These are phyloP conservation scores for Acacia pycnantha DNA, from an alignment of 331 rosid species.

Conservation along the genomic window DNA sequence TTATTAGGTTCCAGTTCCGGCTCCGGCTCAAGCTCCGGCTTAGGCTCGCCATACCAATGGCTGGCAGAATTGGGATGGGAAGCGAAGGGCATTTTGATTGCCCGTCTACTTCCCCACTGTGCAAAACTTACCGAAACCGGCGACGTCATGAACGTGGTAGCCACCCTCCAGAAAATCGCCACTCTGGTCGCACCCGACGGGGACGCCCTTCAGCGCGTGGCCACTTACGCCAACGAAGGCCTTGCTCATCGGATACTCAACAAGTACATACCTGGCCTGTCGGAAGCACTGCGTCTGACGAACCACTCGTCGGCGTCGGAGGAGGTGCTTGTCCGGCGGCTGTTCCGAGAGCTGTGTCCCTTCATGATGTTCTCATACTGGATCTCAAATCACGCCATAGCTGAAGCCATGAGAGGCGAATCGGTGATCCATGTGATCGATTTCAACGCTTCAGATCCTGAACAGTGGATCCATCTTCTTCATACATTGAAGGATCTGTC, in stretches of 20 bases:
- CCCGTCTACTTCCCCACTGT: slow-evolving; percentile 41
- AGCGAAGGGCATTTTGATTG: slow-evolving; percentile 42
- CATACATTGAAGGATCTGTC: slow-evolving; percentile 41
- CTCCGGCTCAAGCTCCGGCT: background rate
- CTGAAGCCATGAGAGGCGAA: slow-evolving; percentile 66
- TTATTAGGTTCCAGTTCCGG: background rate
- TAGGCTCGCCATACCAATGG: background rate
- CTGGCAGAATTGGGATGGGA: slow-evolving; percentile 38
- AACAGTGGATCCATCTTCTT: slow-evolving; percentile 57
- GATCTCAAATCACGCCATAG: slow-evolving; percentile 58
- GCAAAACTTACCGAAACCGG: slow-evolving; percentile 50
- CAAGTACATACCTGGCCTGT: slow-evolving; percentile 42
- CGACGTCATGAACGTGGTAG: slow-evolving; percentile 40
- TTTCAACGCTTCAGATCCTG: slow-evolving; percentile 54
- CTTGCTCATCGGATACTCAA: slow-evolving; percentile 47
- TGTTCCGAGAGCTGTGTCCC: slow-evolving; percentile 59
- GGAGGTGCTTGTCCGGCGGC: slow-evolving; percentile 33
- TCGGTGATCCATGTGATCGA: slow-evolving; percentile 61
- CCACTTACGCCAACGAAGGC: slow-evolving; percentile 61
- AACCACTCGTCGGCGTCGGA: slow-evolving; percentile 45
- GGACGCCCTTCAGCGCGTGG: slow-evolving; percentile 60
- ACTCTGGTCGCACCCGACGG: slow-evolving; percentile 58
- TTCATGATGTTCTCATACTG: slow-evolving; percentile 49
- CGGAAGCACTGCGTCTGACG: slow-evolving; percentile 47
- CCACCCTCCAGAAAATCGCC: slow-evolving; percentile 44